Evolutionary conservation across 345 rosid genomes (phyloP).

Genomic region (Rhodomyrtus tomentosa): DNA sequence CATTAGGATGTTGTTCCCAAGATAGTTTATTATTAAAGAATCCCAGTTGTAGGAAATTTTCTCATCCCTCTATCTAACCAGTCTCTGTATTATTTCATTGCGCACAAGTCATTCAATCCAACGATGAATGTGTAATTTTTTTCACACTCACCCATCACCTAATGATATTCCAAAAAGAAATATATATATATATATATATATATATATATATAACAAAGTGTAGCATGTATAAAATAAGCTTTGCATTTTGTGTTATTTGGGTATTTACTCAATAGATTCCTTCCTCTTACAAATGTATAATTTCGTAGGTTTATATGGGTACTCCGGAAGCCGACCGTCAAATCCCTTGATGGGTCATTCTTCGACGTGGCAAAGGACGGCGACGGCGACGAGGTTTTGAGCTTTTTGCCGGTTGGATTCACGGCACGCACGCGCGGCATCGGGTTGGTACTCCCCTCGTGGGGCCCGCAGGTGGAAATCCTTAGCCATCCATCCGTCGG

Average conservation of each 20-base stretch:
- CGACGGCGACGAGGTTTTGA: neutral
- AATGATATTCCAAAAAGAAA: neutral
- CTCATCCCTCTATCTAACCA: too few relatives aligned
- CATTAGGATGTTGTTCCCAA: neutral
- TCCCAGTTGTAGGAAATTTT: too few relatives aligned
- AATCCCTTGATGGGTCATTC: neutral
- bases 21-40: too few relatives aligned
- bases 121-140: neutral
- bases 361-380: neutral
- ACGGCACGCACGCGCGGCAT: conserved; percentile 8
- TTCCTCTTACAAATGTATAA: neutral
- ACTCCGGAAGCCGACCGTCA: neutral
- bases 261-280: neutral
- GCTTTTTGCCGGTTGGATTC: conserved; percentile 50
- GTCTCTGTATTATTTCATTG: too few relatives aligned
- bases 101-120: neutral
- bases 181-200: too few relatives aligned
- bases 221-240: neutral
- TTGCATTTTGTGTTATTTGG: neutral
- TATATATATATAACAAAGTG: conserved; percentile 20
- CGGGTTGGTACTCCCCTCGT: conserved; percentile 31
- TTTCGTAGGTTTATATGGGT: neutral
- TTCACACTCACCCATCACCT: conserved; percentile 13
- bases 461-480: conserved; percentile 58
- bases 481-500: conserved; percentile 44